Evolutionary conservation across 345 rosid genomes (phyloP).

Genomic region (Clausena lansium): DNA sequence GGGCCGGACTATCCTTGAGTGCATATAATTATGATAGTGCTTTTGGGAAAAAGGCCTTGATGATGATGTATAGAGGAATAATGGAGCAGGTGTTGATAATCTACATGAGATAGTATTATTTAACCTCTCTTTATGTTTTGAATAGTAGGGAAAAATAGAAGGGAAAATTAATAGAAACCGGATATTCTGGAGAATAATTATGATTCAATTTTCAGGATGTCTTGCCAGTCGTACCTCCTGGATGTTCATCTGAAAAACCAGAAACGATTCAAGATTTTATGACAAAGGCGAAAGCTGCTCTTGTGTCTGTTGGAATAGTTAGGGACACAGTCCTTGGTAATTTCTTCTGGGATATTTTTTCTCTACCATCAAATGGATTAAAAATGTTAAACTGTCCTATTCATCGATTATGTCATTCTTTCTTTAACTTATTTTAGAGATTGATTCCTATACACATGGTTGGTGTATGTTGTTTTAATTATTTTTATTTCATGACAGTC

Average conservation of each 20-base stretch:
- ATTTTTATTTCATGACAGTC: neutral
- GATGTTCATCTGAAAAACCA: slow-evolving; percentile 84
- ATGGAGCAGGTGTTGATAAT: slow-evolving; percentile 75
- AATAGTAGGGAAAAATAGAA: neutral
- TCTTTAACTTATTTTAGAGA: slow-evolving; percentile 3
- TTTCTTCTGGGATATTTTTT: neutral
- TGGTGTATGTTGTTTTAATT: neutral
- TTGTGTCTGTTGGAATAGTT: slow-evolving; percentile 96
- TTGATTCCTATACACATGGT: neutral
- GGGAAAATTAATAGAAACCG: slow-evolving; percentile 4
- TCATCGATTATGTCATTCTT: neutral
- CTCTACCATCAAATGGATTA: neutral
- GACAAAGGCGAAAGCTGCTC: slow-evolving; percentile 90
- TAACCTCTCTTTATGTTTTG: neutral
- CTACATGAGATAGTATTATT: slow-evolving; percentile 12
- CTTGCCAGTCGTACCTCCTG: slow-evolving; percentile 93
- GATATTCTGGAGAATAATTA: slow-evolving; percentile 25
- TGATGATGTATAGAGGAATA: slow-evolving; percentile 94
- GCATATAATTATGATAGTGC: slow-evolving; percentile 95
- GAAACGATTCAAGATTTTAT: slow-evolving; percentile 81
- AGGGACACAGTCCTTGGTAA: slow-evolving; percentile 84
- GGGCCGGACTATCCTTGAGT: slow-evolving; percentile 94
- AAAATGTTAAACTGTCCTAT: neutral
- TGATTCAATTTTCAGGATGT: slow-evolving; percentile 60
- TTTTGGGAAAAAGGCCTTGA: slow-evolving; percentile 84